Base-by-base conservation (phyloP, 116 monocot genomes). In the Dioscorea cayenensis region DNA sequence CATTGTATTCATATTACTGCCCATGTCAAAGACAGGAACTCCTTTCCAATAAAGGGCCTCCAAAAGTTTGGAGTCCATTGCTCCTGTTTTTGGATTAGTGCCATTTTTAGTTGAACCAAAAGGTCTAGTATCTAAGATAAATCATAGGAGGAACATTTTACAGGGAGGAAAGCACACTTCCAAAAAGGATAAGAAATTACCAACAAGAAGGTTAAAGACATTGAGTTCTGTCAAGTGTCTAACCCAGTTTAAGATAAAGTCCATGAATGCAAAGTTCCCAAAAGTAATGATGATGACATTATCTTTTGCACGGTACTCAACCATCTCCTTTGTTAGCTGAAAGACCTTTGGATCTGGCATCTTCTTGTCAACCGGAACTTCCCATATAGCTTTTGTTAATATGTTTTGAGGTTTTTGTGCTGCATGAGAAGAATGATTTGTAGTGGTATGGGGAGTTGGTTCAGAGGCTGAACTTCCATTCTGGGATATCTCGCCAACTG, bases 1-100 rank as follows among this genome's bases (percentile, higher is more conserved):
- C 14, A 79, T 69, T 11, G 95, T 90, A 43, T 78, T 86, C 92
- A 96, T 92, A 63, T 90, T 77, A 51, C 95, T 92, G 10, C 84
- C 95, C 95, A 96, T 92, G 64, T 96, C 95, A 74, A 92, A 96
- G 10, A 92, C 95, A 22, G 95, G 95, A 65, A 96, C 49, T 14
- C 95, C 95, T 83, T 86, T 92, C 85, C 85, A 87, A 72, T 96
- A 96, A 19, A 96, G 75, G 60, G 85, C 90, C 75, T 85, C 84
- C 77, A 96, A 64, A 51, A 96, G 77, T 59, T 90, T 87, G 50
- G 58, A 76, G 65, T 96, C 95, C 95, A 96, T 96, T 37, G 95
- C 90, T 82, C 95, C 95, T 94, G 72, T 51, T 66, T 36, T 21
- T 38, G 36, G 27, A 51, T 28, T 48, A 23, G 2, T n/a, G 22